Conservation (phyloP, 495 filamentous ascomycete species). For the Xylaria nigripes region DNA sequence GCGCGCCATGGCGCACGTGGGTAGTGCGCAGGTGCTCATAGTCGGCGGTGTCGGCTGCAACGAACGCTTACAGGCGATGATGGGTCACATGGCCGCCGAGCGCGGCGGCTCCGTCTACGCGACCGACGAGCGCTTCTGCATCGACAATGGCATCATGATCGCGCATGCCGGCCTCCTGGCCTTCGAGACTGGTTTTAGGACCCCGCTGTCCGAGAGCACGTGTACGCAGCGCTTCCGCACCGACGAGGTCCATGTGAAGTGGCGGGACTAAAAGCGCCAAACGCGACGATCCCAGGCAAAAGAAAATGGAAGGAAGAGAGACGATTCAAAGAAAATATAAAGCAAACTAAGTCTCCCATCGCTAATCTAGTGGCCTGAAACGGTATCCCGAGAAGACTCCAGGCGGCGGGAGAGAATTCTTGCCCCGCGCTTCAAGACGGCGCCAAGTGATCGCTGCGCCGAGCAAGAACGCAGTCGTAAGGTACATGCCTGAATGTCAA, state of each 20-base stretch:
- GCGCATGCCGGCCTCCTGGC: conserved; percentile 89
- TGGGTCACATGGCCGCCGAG: conserved; percentile 90
- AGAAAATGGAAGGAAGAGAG: neutral
- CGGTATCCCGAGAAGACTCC: too few relatives aligned
- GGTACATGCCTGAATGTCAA: too few relatives aligned
- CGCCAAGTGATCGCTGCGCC: too few relatives aligned
- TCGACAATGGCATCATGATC: conserved; percentile 99
- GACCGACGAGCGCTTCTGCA: conserved; percentile 95
- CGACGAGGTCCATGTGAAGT: conserved; percentile 86
- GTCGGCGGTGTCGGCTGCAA: conserved; percentile 99
- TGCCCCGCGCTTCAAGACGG: too few relatives aligned
- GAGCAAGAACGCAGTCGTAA: too few relatives aligned
- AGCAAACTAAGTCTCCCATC: too few relatives aligned
- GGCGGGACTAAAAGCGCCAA: conserved; percentile 60
- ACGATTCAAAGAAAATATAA: neutral
- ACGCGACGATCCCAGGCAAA: neutral
- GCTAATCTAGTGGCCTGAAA: too few relatives aligned
- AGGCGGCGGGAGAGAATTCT: too few relatives aligned
- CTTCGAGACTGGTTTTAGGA: conserved; percentile 68
- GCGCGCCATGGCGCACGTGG: conserved; percentile 96
- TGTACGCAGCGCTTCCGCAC: conserved; percentile 94
- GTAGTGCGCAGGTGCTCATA: conserved; percentile 80
- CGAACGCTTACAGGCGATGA: conserved; percentile 94
- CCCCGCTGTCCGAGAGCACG: conserved; percentile 68
- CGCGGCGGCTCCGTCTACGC: conserved; percentile 85